Base-by-base conservation (phyloP, 108 stramenopile species). In the Tribonema minus region DNA sequence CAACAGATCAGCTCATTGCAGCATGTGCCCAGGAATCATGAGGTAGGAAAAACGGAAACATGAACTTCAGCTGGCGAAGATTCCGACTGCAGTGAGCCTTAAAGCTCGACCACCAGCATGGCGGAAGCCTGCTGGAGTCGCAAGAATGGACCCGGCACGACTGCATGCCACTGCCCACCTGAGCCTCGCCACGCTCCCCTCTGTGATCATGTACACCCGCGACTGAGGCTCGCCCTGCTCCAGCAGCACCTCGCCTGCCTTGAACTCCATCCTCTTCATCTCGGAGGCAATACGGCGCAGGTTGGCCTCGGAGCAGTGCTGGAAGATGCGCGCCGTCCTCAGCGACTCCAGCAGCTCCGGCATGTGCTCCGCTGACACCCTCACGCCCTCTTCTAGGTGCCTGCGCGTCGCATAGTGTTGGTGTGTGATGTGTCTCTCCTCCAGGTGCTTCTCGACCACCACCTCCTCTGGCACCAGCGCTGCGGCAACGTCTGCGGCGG, bases 171-270 rank as follows among this genome's bases (percentile, higher is more conserved):
- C 15, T 54, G 46, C 20, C 46, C 46, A 54, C 46, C 77, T 74
- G 32, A 84, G 75, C 23, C 83, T 72, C 26, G 82, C 75, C 31
- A 84, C 83, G 36, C 75, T 78, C 31, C 83, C 83, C 15, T 84
- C 75, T 2, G 82, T 82, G 26, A 82, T 71, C n/a, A 84, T 69
- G 27, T 82, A 82, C 6, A 82, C 83, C 3, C 79, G 33, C 27
- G 67, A 31, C 33, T 82, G 81, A 6, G 82, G 82, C 29, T 82
- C 80, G 36, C 82, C 80, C 37, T 82, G 83, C 68, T 82, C 82
- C 39, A 84, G 68, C 5, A 84, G 82, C 26, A 82, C 82, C 68
- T 84, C 46, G 46, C 46, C 46, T 15, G 46, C 46, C 46, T 54
- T 54, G 46, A 54, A 54, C 20, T 54, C 46, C 15, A 54, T 9